Base-by-base conservation (phyloP, 192 early-diverging fungal species). In the Backusella morwellensis region DNA sequence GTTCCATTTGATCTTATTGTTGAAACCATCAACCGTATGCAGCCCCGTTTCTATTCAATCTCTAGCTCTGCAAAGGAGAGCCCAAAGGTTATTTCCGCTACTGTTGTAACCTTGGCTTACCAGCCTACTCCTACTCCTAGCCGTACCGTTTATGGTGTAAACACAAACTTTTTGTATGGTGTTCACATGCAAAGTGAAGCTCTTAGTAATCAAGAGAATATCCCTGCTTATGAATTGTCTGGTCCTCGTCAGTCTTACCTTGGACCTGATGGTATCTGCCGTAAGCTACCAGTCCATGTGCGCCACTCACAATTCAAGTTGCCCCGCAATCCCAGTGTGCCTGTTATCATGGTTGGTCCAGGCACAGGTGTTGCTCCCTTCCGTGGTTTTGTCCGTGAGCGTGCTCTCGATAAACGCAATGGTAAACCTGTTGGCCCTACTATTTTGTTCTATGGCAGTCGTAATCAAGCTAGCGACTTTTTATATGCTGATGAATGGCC, bases 281-380 rank as follows among this genome's bases (percentile, higher is more conserved):
- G 73, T 15, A 88, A 92, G 77, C 75, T 94, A 21, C 96, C 97
- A 11, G 83, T 98, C 63, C 96, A 95, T 81, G 93, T 99, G 70
- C 93, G 98, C 68, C 88, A 91, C 44, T 95, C 93, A 19, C 86
- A 88, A 54, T 99, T 99, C 88, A 91, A 93, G 47, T 85, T 99
- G 68, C 98, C 98, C 12, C 79, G 87, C 17, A 91, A 95, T 77
- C 80, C 86, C 40, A 68, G 86, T 9, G 80, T 89, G 9, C 98
- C 98, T 12, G 85, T 99, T 75, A 89, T 99, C 34, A 99, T 99
- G 98, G 85, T 99, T 56, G 98, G 98, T 1, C 98, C 98, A 9
- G 98, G 98, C 54, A 99, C 98, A 7, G 98, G 98, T 52, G 93
- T 99, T 54, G 98, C 98, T 19, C 98, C 98, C n/a, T 98, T 99